Percentiles rank a stretch among this genome's conserved stretches.
Conservation (phyloP, 371 early-diverging fungal genomes). For the Mucor indicus region DNA sequence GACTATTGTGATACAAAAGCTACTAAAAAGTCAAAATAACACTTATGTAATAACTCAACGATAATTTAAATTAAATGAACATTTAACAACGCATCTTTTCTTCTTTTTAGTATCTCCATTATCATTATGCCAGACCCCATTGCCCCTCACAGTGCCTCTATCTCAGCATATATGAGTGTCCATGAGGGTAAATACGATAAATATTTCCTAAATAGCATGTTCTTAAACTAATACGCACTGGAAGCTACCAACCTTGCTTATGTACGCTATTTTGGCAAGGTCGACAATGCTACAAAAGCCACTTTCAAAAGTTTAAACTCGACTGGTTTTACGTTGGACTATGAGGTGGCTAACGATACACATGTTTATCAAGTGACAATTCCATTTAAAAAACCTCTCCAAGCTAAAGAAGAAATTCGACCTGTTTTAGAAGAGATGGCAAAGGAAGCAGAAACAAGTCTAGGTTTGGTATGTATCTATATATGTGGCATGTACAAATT, state of each 20-base stretch:
- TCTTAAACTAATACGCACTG: background rate
- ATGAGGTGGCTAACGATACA: conserved; percentile 17
- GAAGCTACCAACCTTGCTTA: conserved; percentile 44
- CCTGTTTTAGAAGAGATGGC: conserved; percentile 46
- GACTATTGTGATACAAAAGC: too few relatives aligned
- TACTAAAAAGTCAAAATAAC: too few relatives aligned
- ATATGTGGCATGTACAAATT: background rate
- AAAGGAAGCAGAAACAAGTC: conserved; percentile 41
- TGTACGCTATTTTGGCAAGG: conserved; percentile 35
- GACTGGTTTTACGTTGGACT: conserved; percentile 26
- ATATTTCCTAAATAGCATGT: background rate
- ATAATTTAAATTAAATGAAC: too few relatives aligned
- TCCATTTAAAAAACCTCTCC: conserved; percentile 29
- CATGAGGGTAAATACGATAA: conserved; percentile 27
- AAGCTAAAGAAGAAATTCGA: conserved; percentile 41
- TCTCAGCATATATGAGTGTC: conserved; percentile 47
- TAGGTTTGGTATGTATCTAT: conserved; percentile 30
- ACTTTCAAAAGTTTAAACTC: conserved; percentile 37
- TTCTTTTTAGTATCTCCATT: background rate
- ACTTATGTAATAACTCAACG: too few relatives aligned
- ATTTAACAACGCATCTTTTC: too few relatives aligned
- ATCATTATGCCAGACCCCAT: conserved; percentile 33
- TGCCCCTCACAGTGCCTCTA: conserved; percentile 40
- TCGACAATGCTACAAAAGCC: conserved; percentile 35
- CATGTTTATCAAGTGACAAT: conserved; percentile 20